Evolutionary conservation across 352 stramenopile species (phyloP), one percentile per base, ranked within the genome.

Genomic region (Globisporangium uncinulatum): DNA sequence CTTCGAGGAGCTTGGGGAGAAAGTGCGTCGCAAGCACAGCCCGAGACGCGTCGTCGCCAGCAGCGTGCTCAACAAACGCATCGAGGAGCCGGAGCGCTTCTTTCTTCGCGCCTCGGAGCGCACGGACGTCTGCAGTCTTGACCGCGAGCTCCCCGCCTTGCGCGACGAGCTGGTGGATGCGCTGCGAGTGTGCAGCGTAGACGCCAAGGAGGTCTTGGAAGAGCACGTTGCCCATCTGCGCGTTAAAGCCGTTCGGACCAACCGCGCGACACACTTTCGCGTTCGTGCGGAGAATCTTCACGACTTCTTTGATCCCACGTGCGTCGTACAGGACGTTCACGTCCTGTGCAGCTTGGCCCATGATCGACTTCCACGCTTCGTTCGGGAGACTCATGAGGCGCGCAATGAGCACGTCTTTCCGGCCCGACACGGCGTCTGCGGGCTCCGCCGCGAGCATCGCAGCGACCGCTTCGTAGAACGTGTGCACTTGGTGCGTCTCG

Each of bases 131-230:
- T 54, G 91, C 96, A 42, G 97, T 88, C 73, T 98, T 94, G 4
- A 97, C 98, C 10, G 95, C 96, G 59, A 97, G 92, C 31, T 97
- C 83, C 56, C 97, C 97, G 66, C 67, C 76, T 63, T 95, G 75
- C 24, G 89, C 78, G 9, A 98, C 87, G 42, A 92, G 83, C 49
- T 76, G 66, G 10, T 87, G 92, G 73, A 99, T 98, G 48, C 94
- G 83, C 71, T 99, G 92, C n/a, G 92, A 98, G 74, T 99, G 99
- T 20, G 97, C 92, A 62, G 94, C 95, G 73, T 99, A 99, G 11
- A 99, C 92, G 67, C 99, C 99, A 21, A 99, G 77, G 83, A 99
- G 95, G 69, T 99, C 97, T 56, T 98, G 85, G 73, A 99, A 99
- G 66, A 99, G 24, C 24, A 29, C 97, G 57, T 87, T 94, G 63